Base-by-base conservation (phyloP, 805 yeast genomes). In the Yarrowia sp. region DNA sequence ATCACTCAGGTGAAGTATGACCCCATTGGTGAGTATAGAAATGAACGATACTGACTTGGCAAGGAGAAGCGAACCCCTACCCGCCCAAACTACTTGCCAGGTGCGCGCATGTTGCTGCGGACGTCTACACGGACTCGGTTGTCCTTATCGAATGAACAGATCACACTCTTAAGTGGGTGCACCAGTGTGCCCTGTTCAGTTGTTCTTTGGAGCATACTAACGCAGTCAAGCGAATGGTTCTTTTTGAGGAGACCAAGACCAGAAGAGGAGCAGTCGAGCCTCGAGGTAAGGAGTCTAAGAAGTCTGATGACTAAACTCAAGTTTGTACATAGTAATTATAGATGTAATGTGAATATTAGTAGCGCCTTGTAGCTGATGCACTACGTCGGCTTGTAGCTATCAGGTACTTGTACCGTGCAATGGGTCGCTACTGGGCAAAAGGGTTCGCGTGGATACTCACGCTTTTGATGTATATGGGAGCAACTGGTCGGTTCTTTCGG, bases 221-320 rank as follows among this genome's bases (percentile, higher is more conserved):
- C 36, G 26, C 63, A 70, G 97, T 91, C 11, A 87, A 90, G 79
- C 87, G 97, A 78, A 97, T 92, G 81, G 97, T 95, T 66, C 82
- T 94, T 70, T 94, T 95, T 82, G 87, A 87, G 40, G 99, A 94
- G 78, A 86, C 89, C 67, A 91, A 90, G 78, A 92, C 91, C 83
- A 87, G 99, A 79, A 92, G 90, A 78, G 85, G 88, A 36, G 77
- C 80, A 46, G 77, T 48, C 16, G 55, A 45, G 32, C 67, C 67
- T 36, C 55, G 52, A 19, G 67, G 67, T 36, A 45, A 61, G 45
- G 67, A 61, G 55, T 12, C 55, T 32, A 61, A 56, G 64, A 56
- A 56, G 41, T 42, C 64, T 11, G 64, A 56, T 42, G 64, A 56
- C 15, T 56, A 56, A 40, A 26, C 45, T 16, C 8, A 5, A 9